These are phyloP conservation scores for Rhodomyrtus tomentosa DNA, from an alignment of 345 rosid genomes.

Conservation along the genomic window DNA sequence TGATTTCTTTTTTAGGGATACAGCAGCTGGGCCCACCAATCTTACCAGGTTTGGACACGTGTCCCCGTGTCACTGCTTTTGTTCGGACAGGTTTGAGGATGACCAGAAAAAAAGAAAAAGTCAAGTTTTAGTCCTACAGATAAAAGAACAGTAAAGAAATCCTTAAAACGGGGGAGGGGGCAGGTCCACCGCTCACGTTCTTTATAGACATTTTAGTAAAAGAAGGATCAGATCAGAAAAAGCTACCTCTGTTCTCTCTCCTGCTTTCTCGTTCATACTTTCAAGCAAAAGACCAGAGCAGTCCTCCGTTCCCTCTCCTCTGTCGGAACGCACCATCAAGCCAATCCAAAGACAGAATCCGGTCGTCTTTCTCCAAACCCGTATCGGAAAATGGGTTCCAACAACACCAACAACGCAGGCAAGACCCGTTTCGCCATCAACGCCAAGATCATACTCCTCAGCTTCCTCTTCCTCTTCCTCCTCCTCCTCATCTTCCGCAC, in stretches of 20 bases:
- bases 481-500: conserved; percentile 33
- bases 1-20: neutral
- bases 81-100: neutral
- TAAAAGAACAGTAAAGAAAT: neutral
- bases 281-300: neutral
- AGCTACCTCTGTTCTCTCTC: neutral
- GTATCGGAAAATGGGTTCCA: neutral
- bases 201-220: neutral
- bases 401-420: neutral
- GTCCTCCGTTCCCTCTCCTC: neutral
- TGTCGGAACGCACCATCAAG: neutral
- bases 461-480: conserved; percentile 26
- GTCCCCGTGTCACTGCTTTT: neutral
- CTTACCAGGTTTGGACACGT: neutral
- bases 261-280: neutral
- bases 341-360: neutral
- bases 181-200: neutral
- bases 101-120: too few species aligned
- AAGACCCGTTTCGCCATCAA: conserved; percentile 18
- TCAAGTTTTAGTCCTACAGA: neutral
- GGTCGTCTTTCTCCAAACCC: neutral
- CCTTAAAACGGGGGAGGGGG: neutral
- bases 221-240: neutral
- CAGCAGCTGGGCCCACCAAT: neutral
- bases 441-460: conserved; percentile 24